Evolutionary conservation across 2,329 filamentous ascomycete genomes (phyloP).

Genomic region (Phaeomoniella chlamydospora): DNA sequence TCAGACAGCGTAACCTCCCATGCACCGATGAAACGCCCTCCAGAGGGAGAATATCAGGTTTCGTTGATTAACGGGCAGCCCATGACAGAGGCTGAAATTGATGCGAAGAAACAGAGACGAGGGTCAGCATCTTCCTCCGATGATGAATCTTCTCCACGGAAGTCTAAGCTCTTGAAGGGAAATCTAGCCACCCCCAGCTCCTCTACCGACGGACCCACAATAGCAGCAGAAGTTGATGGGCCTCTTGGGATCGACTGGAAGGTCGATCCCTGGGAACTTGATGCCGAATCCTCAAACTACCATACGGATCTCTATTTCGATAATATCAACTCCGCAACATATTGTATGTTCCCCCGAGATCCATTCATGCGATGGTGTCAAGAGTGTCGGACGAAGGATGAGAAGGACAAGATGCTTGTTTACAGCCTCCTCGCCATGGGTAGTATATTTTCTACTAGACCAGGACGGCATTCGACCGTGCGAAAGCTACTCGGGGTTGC

Average conservation of each 20-base stretch:
- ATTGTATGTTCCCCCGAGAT: slow-evolving; percentile 39
- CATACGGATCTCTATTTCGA: slow-evolving; percentile 42
- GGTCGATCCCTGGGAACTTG: slow-evolving; percentile 37
- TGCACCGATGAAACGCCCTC: background rate
- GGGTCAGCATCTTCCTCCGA: background rate
- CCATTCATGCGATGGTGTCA: slow-evolving; percentile 41
- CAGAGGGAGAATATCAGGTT: background rate
- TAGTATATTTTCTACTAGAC: slow-evolving; percentile 36
- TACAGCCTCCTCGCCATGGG: slow-evolving; percentile 46
- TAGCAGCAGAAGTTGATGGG: too few relatives aligned
- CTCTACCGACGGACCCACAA: background rate
- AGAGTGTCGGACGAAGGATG: slow-evolving; percentile 30
- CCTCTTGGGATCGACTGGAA: slow-evolving; percentile 22
- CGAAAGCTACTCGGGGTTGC: slow-evolving; percentile 40
- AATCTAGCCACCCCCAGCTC: background rate
- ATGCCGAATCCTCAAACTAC: slow-evolving; percentile 34
- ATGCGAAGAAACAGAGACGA: background rate
- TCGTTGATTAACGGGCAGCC: background rate
- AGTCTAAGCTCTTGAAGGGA: background rate
- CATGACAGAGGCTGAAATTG: background rate
- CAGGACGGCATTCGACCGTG: slow-evolving; percentile 28
- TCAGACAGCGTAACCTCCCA: background rate
- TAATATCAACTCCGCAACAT: slow-evolving; percentile 39
- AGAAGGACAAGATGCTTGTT: slow-evolving; percentile 43
- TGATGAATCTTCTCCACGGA: background rate